Conservation (phyloP, 768 basidiomycete genomes). For the Collybia sordida region DNA sequence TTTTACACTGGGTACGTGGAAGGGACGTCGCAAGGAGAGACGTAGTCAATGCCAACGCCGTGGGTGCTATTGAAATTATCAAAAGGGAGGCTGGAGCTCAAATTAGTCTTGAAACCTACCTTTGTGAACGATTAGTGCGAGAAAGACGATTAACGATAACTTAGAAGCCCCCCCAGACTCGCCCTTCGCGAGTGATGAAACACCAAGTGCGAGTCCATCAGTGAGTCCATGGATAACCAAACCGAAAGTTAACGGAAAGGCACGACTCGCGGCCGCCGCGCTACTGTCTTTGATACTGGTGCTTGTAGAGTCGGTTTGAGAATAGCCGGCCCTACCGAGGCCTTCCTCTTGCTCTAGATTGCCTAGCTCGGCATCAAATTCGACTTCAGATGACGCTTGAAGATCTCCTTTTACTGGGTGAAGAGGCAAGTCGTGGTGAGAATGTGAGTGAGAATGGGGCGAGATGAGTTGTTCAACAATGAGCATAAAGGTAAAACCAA, state of each 20-base stretch:
- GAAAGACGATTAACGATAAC: slow-evolving; percentile 82
- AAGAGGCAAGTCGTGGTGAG: slow-evolving; percentile 25
- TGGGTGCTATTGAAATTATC: slow-evolving; percentile 63
- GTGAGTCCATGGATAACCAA: slow-evolving; percentile 86
- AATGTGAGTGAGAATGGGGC: slow-evolving; percentile 44
- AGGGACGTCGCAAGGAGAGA: slow-evolving; percentile 80
- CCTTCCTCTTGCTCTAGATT: slow-evolving; percentile 51
- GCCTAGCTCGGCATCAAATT: slow-evolving; percentile 65
- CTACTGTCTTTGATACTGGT: slow-evolving; percentile 13
- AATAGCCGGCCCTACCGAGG: slow-evolving; percentile 19
- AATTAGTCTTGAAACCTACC: slow-evolving; percentile 34
- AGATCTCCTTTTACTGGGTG: slow-evolving; percentile 18
- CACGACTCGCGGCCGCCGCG: slow-evolving; percentile 33
- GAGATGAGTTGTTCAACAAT: slow-evolving; percentile 63
- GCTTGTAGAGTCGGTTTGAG: slow-evolving; percentile 13
- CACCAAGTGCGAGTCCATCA: slow-evolving; percentile 91
- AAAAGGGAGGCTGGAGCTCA: background rate
- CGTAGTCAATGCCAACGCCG: slow-evolving; percentile 85
- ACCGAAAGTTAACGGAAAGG: slow-evolving; percentile 80
- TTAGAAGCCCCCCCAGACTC: slow-evolving; percentile 34
- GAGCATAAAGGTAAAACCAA: slow-evolving; percentile 66
- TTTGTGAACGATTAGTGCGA: slow-evolving; percentile 93
- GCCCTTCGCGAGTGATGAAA: slow-evolving; percentile 51
- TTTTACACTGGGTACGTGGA: slow-evolving; percentile 64
- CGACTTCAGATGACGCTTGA: slow-evolving; percentile 28